Evolutionary conservation across 2,329 filamentous ascomycete genomes (phyloP).

Genomic region (Claviceps africana): DNA sequence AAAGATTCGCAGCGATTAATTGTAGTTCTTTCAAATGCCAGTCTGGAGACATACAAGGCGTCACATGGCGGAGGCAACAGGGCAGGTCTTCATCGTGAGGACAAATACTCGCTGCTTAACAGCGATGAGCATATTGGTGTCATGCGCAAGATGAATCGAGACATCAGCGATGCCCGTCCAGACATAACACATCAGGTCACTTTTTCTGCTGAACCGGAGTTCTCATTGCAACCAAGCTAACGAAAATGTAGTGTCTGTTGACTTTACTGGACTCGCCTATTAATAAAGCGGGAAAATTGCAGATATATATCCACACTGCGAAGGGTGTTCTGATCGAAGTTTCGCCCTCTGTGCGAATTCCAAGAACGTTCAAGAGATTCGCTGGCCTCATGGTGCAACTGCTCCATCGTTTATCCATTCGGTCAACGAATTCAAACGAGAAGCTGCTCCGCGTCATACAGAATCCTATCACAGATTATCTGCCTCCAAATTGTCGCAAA

Average conservation of each 20-base stretch:
- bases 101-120: constrained; percentile 95
- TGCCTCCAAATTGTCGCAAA: constrained; percentile 94
- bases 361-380: constrained; percentile 96
- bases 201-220: constrained; percentile 6
- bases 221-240: constrained; percentile 25
- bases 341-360: constrained; percentile 93
- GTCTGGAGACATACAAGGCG: constrained; percentile 93
- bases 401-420: constrained; percentile 86
- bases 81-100: constrained; percentile 57
- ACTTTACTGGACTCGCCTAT: constrained; percentile 94
- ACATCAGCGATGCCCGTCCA: constrained; percentile 93
- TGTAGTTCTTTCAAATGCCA: constrained; percentile 92
- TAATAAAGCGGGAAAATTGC: constrained; percentile 94
- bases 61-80: constrained; percentile 55
- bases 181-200: constrained; percentile 95
- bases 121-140: constrained; percentile 98
- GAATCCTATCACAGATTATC: constrained; percentile 93
- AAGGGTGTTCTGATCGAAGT: constrained; percentile 97
- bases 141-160: constrained; percentile 98
- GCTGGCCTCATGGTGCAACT: constrained; percentile 97
- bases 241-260: constrained; percentile 62
- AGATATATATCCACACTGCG: constrained; percentile 97
- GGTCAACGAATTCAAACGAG: constrained; percentile 92
- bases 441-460: constrained; percentile 96
- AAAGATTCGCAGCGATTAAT: constrained; percentile 87